These are phyloP conservation scores for Penicillium corylophilum DNA, from an alignment of 2,329 filamentous ascomycete species.

Conservation along the genomic window DNA sequence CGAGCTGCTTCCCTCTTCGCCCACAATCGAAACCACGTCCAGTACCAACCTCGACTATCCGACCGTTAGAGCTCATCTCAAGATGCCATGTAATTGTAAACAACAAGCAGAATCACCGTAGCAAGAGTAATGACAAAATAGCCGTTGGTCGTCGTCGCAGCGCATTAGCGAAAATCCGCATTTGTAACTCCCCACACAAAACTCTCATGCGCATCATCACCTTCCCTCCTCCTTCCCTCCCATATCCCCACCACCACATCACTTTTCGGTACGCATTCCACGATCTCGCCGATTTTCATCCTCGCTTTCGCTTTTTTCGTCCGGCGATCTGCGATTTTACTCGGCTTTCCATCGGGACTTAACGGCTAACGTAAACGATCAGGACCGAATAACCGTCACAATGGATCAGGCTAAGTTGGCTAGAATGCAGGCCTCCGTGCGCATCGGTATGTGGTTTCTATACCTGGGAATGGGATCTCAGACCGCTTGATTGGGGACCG, in stretches of 20 bases:
- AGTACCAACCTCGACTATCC: background rate
- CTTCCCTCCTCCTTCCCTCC: constrained; percentile 11
- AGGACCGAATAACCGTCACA: constrained; percentile 38
- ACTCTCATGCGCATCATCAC: constrained; percentile 20
- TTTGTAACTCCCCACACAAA: constrained; percentile 29
- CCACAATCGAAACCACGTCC: constrained; percentile 16
- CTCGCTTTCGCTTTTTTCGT: background rate
- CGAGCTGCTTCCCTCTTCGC: constrained; percentile 31
- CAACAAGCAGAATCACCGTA: background rate
- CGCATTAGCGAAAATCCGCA: constrained; percentile 25
- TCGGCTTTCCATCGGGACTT: constrained; percentile 1
- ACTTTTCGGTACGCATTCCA: constrained; percentile 12
- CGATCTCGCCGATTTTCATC: background rate
- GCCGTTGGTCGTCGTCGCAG: constrained; percentile 8
- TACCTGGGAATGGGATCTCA: background rate
- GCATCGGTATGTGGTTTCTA: constrained; percentile 63
- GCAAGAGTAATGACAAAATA: background rate
- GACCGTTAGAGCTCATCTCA: background rate
- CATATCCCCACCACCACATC: constrained; percentile 7
- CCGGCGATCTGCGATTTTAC: background rate
- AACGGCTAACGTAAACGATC: constrained; percentile 15
- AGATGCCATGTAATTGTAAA: background rate
- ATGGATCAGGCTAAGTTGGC: constrained; percentile 68
- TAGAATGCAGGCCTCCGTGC: constrained; percentile 64
- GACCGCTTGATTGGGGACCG: background rate